Percentiles rank a stretch among this genome's conserved stretches.
These are phyloP conservation scores for Papiliotrema terrestris DNA, from an alignment of 1,284 basidiomycete species.

Conservation along the genomic window DNA sequence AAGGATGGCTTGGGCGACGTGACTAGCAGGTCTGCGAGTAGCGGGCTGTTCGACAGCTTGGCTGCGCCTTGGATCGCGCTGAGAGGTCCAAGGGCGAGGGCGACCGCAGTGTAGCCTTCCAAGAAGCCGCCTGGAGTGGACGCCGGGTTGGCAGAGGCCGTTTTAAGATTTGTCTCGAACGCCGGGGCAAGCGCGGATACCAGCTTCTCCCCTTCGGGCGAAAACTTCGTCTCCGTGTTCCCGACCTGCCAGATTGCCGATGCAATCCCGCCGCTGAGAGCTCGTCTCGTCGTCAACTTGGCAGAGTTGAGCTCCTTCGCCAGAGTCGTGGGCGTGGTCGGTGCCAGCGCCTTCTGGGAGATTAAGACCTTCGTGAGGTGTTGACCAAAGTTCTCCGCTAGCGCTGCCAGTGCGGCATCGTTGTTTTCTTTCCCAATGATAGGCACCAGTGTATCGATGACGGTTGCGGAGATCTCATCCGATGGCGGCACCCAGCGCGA, in stretches of 20 bases:
- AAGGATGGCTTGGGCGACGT: constrained; percentile 70
- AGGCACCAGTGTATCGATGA: constrained; percentile 58
- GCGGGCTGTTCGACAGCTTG: constrained; percentile 38
- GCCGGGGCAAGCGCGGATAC: constrained; percentile 58
- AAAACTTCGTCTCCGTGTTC: constrained; percentile 47
- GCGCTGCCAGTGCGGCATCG: constrained; percentile 59
- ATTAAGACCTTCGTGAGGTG: constrained; percentile 61
- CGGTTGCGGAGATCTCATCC: constrained; percentile 53
- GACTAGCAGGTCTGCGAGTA: constrained; percentile 43
- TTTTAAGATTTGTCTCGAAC: constrained; percentile 67
- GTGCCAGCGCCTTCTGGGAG: constrained; percentile 50
- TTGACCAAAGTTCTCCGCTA: constrained; percentile 57
- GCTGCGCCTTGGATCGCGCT: constrained; percentile 11
- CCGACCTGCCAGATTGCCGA: constrained; percentile 52
- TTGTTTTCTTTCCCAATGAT: constrained; percentile 73
- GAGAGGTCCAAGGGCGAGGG: constrained; percentile 65
- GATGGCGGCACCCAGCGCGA: constrained; percentile 59
- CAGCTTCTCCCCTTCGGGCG: constrained; percentile 49
- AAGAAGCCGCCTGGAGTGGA: constrained; percentile 63
- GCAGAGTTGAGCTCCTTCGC: constrained; percentile 64
- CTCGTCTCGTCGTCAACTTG: constrained; percentile 57
- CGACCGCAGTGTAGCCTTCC: constrained; percentile 76
- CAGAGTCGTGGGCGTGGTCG: constrained; percentile 55
- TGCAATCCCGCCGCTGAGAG: constrained; percentile 58
- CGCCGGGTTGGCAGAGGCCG: constrained; percentile 53